Conservation (phyloP, 2,329 filamentous ascomycete species). For the Byssoonygena ceratinophila region DNA sequence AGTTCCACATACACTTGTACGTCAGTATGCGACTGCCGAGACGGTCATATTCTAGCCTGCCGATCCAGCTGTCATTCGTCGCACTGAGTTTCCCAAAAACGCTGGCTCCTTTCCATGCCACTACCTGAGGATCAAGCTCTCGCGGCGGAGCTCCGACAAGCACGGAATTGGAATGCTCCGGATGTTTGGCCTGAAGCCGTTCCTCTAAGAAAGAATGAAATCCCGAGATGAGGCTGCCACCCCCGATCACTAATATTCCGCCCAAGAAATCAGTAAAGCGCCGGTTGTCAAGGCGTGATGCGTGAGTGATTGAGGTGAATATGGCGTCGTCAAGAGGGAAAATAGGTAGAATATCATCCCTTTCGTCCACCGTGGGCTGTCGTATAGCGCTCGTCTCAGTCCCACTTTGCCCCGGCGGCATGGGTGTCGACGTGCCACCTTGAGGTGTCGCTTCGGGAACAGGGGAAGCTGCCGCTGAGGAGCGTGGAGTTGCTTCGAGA, state of each 20-base stretch:
- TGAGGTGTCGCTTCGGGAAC: constrained; percentile 69
- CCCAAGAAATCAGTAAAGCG: constrained; percentile 83
- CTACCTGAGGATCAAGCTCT: constrained; percentile 94
- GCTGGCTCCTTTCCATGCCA: constrained; percentile 94
- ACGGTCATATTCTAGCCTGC: constrained; percentile 74
- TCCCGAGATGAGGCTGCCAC: constrained; percentile 67
- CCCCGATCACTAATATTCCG: constrained; percentile 82
- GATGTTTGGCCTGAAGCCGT: constrained; percentile 56
- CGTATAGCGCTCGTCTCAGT: not conserved
- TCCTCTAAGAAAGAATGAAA: constrained; percentile 78
- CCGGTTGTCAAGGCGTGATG: constrained; percentile 78
- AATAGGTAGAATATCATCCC: constrained; percentile 70
- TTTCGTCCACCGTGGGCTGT: constrained; percentile 44
- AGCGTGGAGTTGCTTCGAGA: constrained; percentile 64
- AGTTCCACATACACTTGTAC: constrained; percentile 63
- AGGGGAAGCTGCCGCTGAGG: constrained; percentile 79
- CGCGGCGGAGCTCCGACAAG: constrained; percentile 62
- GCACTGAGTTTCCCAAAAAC: constrained; percentile 80
- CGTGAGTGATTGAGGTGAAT: constrained; percentile 77
- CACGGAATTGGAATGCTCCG: constrained; percentile 55
- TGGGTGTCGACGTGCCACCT: constrained; percentile 35
- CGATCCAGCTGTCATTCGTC: constrained; percentile 94
- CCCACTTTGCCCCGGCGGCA: constrained; percentile 19
- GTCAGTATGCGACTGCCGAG: constrained; percentile 71
- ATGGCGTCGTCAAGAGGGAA: constrained; percentile 83